Evolutionary conservation across 2,329 filamentous ascomycete species (phyloP).

Genomic region (Arthroderma uncinatum): DNA sequence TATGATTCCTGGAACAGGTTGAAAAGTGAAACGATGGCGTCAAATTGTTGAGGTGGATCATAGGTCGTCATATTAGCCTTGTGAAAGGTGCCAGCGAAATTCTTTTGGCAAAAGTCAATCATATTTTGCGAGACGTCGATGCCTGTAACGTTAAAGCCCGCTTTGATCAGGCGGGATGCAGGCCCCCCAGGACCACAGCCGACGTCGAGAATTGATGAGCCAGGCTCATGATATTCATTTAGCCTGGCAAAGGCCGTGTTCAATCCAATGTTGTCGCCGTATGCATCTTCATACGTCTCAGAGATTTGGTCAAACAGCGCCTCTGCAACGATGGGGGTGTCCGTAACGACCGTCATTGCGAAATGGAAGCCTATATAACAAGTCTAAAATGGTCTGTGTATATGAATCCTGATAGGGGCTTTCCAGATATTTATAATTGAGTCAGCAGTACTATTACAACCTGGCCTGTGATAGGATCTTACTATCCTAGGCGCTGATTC

Average conservation of each 20-base stretch:
- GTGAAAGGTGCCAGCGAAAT: slow-evolving; percentile 13
- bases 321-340: neutral
- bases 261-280: slow-evolving; percentile 9
- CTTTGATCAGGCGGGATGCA: slow-evolving; percentile 7
- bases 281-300: slow-evolving; percentile 13
- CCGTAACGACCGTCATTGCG: neutral
- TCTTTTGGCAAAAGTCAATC: slow-evolving; percentile 12
- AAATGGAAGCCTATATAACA: neutral
- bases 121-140: slow-evolving; percentile 15
- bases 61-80: slow-evolving; percentile 15
- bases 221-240: slow-evolving; percentile 2
- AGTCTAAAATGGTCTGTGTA: neutral
- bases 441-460: neutral
- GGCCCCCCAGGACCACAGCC: slow-evolving; percentile 18
- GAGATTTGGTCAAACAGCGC: neutral
- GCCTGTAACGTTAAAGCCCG: slow-evolving; percentile 15
- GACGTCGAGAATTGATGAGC: slow-evolving; percentile 14
- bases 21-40: slow-evolving; percentile 14
- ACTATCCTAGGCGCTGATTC: neutral
- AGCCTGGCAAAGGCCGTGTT: slow-evolving; percentile 4
- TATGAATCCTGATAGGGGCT: neutral
- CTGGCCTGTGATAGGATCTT: neutral
- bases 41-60: slow-evolving; percentile 7
- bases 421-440: neutral
- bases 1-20: slow-evolving; percentile 13